phyloP scores from a whole-genome alignment of 129 eudicot species.

The Erigeron canadensis region DNA sequence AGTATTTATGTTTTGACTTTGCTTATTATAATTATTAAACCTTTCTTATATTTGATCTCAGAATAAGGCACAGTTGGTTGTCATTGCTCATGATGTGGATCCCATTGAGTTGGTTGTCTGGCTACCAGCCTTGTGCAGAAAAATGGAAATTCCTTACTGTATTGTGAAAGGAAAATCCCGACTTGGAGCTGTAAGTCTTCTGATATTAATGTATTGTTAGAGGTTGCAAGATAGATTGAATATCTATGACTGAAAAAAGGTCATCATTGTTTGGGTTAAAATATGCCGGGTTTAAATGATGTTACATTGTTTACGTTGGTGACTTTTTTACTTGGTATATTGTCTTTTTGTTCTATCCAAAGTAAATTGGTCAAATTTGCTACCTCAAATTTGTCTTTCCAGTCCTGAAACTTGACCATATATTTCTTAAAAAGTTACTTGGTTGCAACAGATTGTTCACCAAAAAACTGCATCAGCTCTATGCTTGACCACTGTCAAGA shows the following conservation, averaged over 20 bases:
- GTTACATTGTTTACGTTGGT: too few relatives aligned
- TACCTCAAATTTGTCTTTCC: too few relatives aligned
- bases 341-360: too few relatives aligned
- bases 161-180: conserved; percentile 61
- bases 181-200: conserved; percentile 54
- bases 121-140: conserved; percentile 94
- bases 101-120: conserved; percentile 96
- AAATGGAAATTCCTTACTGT: conserved; percentile 96
- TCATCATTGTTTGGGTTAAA: neutral
- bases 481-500: conserved; percentile 86
- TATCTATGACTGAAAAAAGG: too few relatives aligned
- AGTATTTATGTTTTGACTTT: neutral
- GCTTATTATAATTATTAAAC: neutral
- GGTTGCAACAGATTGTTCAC: conserved; percentile 67
- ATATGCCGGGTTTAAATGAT: too few relatives aligned
- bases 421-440: neutral
- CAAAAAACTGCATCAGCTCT: conserved; percentile 86
- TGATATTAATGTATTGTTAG: neutral
- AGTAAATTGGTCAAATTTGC: too few relatives aligned
- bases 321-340: too few relatives aligned
- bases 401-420: neutral
- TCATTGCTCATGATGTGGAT: conserved; percentile 94
- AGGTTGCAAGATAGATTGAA: neutral
- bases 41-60: conserved; percentile 23
- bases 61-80: conserved; percentile 90